Evolutionary conservation across 176 grass and related monocot genomes (phyloP).

Genomic region (Oryza coarctata): DNA sequence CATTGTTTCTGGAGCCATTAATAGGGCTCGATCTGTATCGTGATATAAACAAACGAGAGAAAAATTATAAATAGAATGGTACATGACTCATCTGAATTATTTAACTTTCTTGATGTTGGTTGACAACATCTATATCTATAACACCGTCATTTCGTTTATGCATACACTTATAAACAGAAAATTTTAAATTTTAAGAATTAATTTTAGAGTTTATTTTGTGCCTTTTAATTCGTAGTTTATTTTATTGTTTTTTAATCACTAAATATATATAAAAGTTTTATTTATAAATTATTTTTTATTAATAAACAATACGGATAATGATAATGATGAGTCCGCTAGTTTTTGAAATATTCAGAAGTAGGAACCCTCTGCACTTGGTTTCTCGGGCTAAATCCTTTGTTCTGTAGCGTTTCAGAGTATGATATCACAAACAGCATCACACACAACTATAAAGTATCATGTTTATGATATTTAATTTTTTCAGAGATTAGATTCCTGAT

Average conservation of each 20-base stretch:
- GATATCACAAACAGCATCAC: neutral
- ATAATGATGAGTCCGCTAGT: too few species aligned
- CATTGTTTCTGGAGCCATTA: neutral
- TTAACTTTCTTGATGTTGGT: neutral
- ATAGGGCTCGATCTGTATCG: neutral
- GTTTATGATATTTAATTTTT: neutral
- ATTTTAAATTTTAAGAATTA: too few species aligned
- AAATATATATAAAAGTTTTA: too few species aligned
- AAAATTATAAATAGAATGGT: neutral
- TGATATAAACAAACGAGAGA: neutral
- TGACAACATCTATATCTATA: neutral
- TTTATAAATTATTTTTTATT: too few species aligned
- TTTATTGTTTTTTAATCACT: too few species aligned
- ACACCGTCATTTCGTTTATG: too few species aligned
- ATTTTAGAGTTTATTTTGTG: too few species aligned
- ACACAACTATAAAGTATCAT: neutral
- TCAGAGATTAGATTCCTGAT: neutral
- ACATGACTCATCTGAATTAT: neutral
- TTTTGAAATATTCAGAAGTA: neutral
- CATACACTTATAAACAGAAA: too few species aligned
- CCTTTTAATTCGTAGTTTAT: too few species aligned
- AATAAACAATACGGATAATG: too few species aligned
- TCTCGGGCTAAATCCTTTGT: conserved; percentile 12
- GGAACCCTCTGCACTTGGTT: conserved; percentile 6
- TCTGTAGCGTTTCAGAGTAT: neutral